Evolutionary conservation across 441 rosid species (phyloP).

Genomic region (Aleurites moluccanus): DNA sequence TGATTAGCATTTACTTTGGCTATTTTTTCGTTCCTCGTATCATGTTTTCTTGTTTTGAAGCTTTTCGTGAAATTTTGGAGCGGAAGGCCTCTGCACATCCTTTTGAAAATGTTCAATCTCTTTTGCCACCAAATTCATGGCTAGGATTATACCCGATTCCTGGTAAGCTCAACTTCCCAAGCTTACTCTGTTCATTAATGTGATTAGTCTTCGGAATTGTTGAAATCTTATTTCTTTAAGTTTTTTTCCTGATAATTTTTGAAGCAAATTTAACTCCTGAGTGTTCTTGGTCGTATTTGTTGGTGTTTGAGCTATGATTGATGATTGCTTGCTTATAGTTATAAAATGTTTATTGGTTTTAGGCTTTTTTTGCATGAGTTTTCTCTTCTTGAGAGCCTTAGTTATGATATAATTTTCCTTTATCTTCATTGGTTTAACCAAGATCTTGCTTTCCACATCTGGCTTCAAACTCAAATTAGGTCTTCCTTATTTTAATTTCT

Average conservation of each 20-base stretch:
- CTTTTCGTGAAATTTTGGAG: conserved; percentile 95
- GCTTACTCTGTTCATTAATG: background rate
- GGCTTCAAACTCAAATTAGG: too few species aligned
- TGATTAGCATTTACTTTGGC: conserved; percentile 2
- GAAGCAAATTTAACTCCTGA: background rate
- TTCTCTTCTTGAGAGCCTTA: background rate
- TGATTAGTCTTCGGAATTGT: conserved; percentile 12
- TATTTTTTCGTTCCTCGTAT: conserved; percentile 20
- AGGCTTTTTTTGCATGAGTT: background rate
- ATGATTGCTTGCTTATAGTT: background rate
- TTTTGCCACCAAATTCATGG: conserved; percentile 96
- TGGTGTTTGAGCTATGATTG: background rate
- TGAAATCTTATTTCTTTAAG: background rate
- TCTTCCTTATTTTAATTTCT: background rate
- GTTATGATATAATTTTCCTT: background rate
- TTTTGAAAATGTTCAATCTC: conserved; percentile 95
- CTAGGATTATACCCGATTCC: conserved; percentile 79
- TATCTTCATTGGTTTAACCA: background rate
- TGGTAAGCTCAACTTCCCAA: conserved; percentile 51
- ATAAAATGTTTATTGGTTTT: background rate
- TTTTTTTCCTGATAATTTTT: background rate
- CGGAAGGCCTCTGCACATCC: conserved; percentile 97
- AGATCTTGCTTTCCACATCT: background rate
- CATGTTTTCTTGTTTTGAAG: conserved; percentile 43
- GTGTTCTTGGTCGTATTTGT: background rate